Evolutionary conservation across 176 grass and related monocot genomes (phyloP), one percentile per base, ranked within the genome.

Genomic region (Oryza brachyantha): DNA sequence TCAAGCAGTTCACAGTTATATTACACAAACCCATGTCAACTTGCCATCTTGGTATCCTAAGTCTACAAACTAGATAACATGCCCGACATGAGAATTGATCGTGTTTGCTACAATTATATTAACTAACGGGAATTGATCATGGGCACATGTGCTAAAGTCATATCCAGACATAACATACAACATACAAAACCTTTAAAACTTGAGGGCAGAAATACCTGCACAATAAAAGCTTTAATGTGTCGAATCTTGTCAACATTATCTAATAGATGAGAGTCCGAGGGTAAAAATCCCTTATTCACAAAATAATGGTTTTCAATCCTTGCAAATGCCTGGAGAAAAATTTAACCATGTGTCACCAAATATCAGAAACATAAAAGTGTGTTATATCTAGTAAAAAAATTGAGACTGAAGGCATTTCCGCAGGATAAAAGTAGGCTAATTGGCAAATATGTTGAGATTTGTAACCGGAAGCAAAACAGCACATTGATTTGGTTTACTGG

Each of bases 301-400:
- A 99, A 99, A 79, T 99, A 99, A 72, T 99, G 92, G 32, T 93
- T 99, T 79, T 99, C 90, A 76, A 99, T 99, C 64, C 84, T 88
- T 89, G 96, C 96, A 84, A 96, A 91, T 84, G 96, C 88, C 92
- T 96, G 80, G 76, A 84, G 22, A 78, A 79, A 27, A 86, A 41
- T 40, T 40, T 16, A 58, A 77, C 12, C 12, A 25, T 29, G 22
- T 71, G 28, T 66, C 50, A 80, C 37, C 13, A 57, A 29, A 64
- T 75, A 64, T 32, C 46, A 52, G 12, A 72, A 13, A 55, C 22
- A 57, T 32, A 13, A 4, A 89, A 41, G 34, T n/a, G n/a, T n/a
- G n/a, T n/a, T 29, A 21, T n/a, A 48, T 52, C 14, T 9, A 89
- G 61, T 10, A 41, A 0, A 25, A 81, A 43, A 21, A 45, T 3